Percentiles rank a stretch among this genome's conserved stretches.
These are phyloP conservation scores for Phytophthora litchii DNA, from an alignment of 352 stramenopile species.

Conservation along the genomic window DNA sequence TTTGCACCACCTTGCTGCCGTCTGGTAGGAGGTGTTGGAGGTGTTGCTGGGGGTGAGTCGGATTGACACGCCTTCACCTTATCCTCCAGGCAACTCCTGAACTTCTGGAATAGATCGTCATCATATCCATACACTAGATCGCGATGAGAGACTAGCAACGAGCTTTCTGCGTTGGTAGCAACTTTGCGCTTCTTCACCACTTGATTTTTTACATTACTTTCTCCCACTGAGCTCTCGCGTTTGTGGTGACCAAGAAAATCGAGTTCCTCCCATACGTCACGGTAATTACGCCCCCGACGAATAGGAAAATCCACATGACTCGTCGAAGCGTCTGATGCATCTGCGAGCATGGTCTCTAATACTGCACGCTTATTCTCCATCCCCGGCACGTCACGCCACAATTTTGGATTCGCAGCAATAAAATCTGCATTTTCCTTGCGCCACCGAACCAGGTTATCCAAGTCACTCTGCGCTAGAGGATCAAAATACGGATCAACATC, in stretches of 20 bases:
- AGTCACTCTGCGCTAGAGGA: constrained; percentile 45
- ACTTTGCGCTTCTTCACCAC: constrained; percentile 32
- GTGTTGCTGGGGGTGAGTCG: constrained; percentile 12
- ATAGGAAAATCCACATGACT: constrained; percentile 38
- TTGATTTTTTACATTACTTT: constrained; percentile 30
- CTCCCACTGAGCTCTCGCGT: constrained; percentile 35
- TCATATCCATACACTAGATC: constrained; percentile 83
- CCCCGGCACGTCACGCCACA: constrained; percentile 12
- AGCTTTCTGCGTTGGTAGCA: constrained; percentile 12
- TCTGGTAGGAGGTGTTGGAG: constrained; percentile 19
- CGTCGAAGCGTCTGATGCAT: constrained; percentile 39
- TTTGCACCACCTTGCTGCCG: constrained; percentile 21
- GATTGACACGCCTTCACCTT: constrained; percentile 28
- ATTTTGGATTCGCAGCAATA: constrained; percentile 49
- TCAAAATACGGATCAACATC: constrained; percentile 65
- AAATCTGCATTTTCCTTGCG: constrained; percentile 63
- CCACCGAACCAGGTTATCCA: constrained; percentile 58
- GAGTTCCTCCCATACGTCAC: constrained; percentile 79
- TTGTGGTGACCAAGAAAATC: constrained; percentile 57
- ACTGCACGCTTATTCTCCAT: constrained; percentile 43
- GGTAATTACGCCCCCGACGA: constrained; percentile 69
- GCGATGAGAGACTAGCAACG: constrained; percentile 46
- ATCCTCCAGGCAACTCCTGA: constrained; percentile 47
- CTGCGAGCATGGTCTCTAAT: constrained; percentile 47
- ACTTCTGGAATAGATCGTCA: constrained; percentile 70